phyloP scores from a whole-genome alignment of 352 stramenopile species.

The Pythium rishiriense region DNA sequence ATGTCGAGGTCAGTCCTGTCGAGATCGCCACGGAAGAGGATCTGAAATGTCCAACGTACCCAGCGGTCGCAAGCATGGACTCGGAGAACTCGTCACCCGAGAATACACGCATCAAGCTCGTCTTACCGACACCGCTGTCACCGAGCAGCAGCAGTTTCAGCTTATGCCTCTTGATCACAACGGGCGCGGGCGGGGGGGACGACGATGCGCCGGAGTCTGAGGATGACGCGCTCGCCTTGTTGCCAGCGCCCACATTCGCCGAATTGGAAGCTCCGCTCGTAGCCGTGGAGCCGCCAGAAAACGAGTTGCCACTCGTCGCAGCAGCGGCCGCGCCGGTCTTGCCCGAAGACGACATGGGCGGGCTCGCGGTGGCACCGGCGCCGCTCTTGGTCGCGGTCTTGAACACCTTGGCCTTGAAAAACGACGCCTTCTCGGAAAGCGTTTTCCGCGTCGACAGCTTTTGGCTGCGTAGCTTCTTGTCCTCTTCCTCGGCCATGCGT shows the following conservation, averaged over 20 bases:
- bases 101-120: constrained; percentile 92
- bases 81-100: constrained; percentile 91
- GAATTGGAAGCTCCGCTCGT: neutral
- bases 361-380: neutral
- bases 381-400: constrained; percentile 27
- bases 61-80: constrained; percentile 89
- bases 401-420: constrained; percentile 84
- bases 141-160: constrained; percentile 91
- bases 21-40: neutral
- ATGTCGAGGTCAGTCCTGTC: neutral
- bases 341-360: neutral
- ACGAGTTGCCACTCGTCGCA: neutral
- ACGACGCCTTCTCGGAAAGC: constrained; percentile 59
- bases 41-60: constrained; percentile 42
- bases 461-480: constrained; percentile 78
- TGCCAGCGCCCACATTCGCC: neutral
- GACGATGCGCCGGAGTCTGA: constrained; percentile 14
- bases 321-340: neutral
- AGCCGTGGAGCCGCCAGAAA: neutral
- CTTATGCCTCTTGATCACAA: constrained; percentile 78
- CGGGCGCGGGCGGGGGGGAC: constrained; percentile 28
- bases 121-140: constrained; percentile 92
- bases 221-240: constrained; percentile 8
- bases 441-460: constrained; percentile 67
- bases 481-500: constrained; percentile 87